These are phyloP conservation scores for Crithidia expoeki DNA, from an alignment of 208 protist species.

Conservation along the genomic window DNA sequence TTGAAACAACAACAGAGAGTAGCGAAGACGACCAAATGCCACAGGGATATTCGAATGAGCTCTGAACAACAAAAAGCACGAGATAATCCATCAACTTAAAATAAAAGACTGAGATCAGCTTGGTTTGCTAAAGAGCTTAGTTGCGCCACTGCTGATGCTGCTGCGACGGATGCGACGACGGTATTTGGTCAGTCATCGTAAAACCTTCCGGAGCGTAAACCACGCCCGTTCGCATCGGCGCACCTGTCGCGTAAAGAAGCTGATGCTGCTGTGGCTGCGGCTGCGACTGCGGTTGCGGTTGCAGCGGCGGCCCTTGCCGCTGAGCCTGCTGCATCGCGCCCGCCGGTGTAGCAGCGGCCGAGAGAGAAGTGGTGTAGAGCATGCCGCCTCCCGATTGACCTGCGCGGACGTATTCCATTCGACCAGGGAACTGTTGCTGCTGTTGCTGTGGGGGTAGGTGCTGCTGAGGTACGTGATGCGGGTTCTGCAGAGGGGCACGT, in stretches of 20 bases:
- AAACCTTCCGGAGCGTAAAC: constrained; percentile 33
- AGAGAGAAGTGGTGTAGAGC: constrained; percentile 24
- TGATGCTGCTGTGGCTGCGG: constrained; percentile 32
- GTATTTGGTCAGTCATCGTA: constrained; percentile 31
- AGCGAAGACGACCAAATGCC: no score
- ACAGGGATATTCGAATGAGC: no score
- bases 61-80: no score
- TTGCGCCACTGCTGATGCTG: constrained; percentile 35
- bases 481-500: constrained; percentile 7
- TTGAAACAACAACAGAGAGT: no score
- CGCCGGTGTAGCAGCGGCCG: neutral
- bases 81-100: no score
- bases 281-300: constrained; percentile 14
- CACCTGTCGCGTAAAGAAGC: constrained; percentile 27
- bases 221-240: constrained; percentile 27
- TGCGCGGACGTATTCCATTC: constrained; percentile 23
- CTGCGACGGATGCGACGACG: constrained; percentile 19
- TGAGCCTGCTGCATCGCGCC: constrained; percentile 22
- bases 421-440: constrained; percentile 23
- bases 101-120: no score
- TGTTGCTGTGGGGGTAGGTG: constrained; percentile 25
- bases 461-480: constrained; percentile 25
- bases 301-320: constrained; percentile 18
- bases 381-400: constrained; percentile 21
- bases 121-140: no score